Evolutionary conservation across 179 eudicot genomes (phyloP), one percentile per base, ranked within the genome.

Genomic region (Beta macrorhiza): DNA sequence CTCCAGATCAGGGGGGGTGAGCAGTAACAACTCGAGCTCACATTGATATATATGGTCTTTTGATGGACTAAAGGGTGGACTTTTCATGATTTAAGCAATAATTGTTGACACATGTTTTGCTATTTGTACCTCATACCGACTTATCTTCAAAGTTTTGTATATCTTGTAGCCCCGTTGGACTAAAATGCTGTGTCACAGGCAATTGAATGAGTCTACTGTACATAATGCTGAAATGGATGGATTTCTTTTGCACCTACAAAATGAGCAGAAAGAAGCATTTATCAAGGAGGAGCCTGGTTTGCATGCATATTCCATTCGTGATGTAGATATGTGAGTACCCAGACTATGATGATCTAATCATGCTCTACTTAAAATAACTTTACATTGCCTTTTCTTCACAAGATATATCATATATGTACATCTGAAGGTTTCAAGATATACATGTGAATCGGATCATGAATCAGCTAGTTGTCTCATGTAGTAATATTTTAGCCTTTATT

Each of bases 231-330:
- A 92, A 77, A 90, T 96, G 97, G 97, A 92, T 79, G 95, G 97
- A 49, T 96, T 96, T 83, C 76, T 91, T 78, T 81, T 91, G 83
- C 95, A 94, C 78, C 88, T 96, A 52, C 99, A 94, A 89, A 94
- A 88, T 79, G 95, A 96, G 76, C 92, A 91, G 88, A 89, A 88
- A 85, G 93, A 96, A 84, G 94, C 91, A 45, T 78, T 91, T 67
- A 89, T 88, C 69, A 92, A 91, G 82, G 90, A 91, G 79, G 97
- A 94, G 81, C 88, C 94, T 64, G 89, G 90, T 70, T 84, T 91
- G 85, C 95, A 92, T 87, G 86, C 90, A 42, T 96, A 94, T 87
- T 94, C 99, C 78, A 85, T 84, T 74, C 85, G 79, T 78, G 99
- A 96, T 88, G 87, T 94, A 75, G 85, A 88, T 67, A 96, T 94